Percentiles rank a stretch among this genome's conserved stretches.
Conservation (phyloP, 1,284 basidiomycete species). For the Cutaneotrichosporon dermatis region DNA sequence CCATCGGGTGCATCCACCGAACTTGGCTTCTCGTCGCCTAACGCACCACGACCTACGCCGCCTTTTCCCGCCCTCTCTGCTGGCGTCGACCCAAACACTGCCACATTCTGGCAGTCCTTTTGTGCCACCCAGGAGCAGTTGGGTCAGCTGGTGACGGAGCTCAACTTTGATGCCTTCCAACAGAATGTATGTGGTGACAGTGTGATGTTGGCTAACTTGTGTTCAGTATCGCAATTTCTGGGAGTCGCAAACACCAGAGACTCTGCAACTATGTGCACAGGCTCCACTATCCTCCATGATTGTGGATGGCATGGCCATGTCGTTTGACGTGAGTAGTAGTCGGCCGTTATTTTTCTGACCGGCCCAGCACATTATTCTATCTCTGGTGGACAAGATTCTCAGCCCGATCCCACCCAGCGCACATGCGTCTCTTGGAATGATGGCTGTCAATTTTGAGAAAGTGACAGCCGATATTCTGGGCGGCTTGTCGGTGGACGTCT, state of each 20-base stretch:
- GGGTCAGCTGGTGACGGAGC: conserved; percentile 21
- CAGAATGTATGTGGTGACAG: conserved; percentile 22
- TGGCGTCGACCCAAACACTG: conserved; percentile 10
- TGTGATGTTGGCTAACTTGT: background rate
- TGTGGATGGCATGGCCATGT: conserved; percentile 16
- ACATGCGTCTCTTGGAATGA: conserved; percentile 21
- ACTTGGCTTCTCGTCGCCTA: conserved; percentile 1
- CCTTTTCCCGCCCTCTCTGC: conserved; percentile 27
- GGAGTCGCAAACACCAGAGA: conserved; percentile 20
- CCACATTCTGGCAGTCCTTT: conserved; percentile 33
- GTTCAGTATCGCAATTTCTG: conserved; percentile 36
- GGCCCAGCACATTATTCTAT: conserved; percentile 28
- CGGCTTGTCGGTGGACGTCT: conserved; percentile 22
- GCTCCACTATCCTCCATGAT: conserved; percentile 15
- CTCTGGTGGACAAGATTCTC: conserved; percentile 28
- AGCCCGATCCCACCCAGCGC: conserved; percentile 15
- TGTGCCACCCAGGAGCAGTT: conserved; percentile 32
- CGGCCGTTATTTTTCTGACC: background rate
- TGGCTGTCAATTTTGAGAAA: conserved; percentile 32
- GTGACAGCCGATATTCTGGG: conserved; percentile 27
- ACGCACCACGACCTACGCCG: conserved; percentile 15
- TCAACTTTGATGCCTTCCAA: conserved; percentile 36
- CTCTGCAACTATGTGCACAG: conserved; percentile 22
- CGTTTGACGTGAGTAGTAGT: conserved; percentile 10
- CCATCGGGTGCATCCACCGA: conserved; percentile 5